Conservation (phyloP, 2,329 filamentous ascomycete genomes). For the Lasiodiplodia sp. region DNA sequence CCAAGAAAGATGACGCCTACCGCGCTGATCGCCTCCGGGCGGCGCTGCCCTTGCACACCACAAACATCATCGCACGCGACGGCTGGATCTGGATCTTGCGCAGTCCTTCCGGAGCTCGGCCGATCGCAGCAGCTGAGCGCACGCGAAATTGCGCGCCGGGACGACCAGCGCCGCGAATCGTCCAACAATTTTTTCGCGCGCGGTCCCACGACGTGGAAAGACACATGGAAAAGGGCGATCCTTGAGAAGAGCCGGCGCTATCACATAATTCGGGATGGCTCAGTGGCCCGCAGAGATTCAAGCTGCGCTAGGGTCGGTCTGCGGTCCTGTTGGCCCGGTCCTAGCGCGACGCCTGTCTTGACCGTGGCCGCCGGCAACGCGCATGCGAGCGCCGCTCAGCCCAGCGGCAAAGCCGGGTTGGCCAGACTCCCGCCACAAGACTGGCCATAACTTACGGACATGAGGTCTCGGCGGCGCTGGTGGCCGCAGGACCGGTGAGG, state of each 20-base stretch:
- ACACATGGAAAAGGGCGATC: constrained; percentile 17
- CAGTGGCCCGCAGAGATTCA: constrained; percentile 8
- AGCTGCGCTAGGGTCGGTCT: constrained; percentile 7
- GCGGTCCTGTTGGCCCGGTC: background rate
- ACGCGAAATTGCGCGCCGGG: constrained; percentile 19
- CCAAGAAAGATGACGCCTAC: background rate
- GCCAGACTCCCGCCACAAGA: constrained; percentile 5
- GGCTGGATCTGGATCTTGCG: constrained; percentile 5
- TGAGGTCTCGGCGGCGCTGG: background rate
- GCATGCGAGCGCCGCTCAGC: constrained; percentile 2
- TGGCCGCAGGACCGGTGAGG: background rate
- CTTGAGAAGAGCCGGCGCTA: background rate
- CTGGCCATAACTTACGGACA: constrained; percentile 2
- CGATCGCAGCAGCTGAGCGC: constrained; percentile 4
- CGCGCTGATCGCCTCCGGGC: constrained; percentile 9
- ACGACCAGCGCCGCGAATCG: background rate
- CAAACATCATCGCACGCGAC: constrained; percentile 13
- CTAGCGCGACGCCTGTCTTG: constrained; percentile 1
- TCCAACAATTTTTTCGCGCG: background rate
- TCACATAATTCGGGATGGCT: constrained; percentile 15
- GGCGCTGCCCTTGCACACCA: constrained; percentile 1
- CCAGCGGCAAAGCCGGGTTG: background rate
- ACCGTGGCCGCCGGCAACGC: constrained; percentile 3
- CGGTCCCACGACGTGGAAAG: background rate
- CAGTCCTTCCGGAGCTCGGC: background rate